Percentiles rank a stretch among this genome's conserved stretches.
phyloP scores from a whole-genome alignment of 805 yeast species.

The Kodamaea kaohsiungensis region DNA sequence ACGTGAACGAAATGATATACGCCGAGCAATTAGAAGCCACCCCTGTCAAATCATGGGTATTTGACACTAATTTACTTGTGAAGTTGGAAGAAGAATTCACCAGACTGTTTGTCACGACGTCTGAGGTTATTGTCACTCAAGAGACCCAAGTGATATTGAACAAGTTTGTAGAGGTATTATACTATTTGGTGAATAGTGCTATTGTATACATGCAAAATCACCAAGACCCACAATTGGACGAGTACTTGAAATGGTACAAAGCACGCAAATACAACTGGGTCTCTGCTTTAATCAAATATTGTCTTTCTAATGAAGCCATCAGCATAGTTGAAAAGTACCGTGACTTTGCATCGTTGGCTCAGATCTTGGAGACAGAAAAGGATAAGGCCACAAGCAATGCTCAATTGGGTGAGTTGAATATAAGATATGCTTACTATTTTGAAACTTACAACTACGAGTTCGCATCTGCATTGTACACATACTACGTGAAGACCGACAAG shows the following conservation, averaged over 20 bases:
- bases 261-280: constrained; percentile 54
- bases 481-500: constrained; percentile 55
- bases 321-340: constrained; percentile 62
- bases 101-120: constrained; percentile 14
- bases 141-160: constrained; percentile 22
- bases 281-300: constrained; percentile 49
- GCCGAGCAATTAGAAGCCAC: constrained; percentile 16
- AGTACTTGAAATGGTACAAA: constrained; percentile 36
- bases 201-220: constrained; percentile 32
- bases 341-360: constrained; percentile 67
- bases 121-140: neutral
- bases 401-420: constrained; percentile 2
- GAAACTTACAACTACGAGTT: constrained; percentile 65
- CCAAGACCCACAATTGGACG: constrained; percentile 23
- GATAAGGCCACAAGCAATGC: neutral
- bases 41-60: constrained; percentile 47
- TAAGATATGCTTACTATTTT: constrained; percentile 50
- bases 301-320: constrained; percentile 55
- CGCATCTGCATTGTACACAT: constrained; percentile 62
- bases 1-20: constrained; percentile 40
- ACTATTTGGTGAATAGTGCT: constrained; percentile 37
- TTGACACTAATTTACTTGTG: constrained; percentile 39
- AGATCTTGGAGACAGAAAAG: constrained; percentile 38
- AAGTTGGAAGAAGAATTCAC: constrained; percentile 44
- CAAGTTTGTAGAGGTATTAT: constrained; percentile 31